Conservation (phyloP, 169 alveolate species). For the Eimeria maxima region DNA sequence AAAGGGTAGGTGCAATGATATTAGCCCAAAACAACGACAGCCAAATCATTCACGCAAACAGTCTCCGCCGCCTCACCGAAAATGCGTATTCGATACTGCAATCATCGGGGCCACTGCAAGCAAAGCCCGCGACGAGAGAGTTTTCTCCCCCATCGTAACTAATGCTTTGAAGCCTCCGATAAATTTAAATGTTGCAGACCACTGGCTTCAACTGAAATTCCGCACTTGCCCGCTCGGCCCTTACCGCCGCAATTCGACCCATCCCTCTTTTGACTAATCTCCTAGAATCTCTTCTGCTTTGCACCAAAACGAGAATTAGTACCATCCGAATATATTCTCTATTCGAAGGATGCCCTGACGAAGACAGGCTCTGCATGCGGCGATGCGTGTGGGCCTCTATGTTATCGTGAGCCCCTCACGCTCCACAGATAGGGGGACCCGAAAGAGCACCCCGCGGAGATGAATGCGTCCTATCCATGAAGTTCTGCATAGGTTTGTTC, state of each 20-base stretch:
- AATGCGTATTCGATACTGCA: constrained; percentile 81
- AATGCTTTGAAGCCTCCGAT: not conserved
- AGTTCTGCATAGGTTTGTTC: not conserved
- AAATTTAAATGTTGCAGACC: not conserved
- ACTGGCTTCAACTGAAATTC: not conserved
- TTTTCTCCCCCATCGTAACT: constrained; percentile 20
- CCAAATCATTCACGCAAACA: not conserved
- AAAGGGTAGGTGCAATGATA: not conserved
- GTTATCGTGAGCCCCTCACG: not conserved
- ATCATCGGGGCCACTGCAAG: constrained; percentile 84
- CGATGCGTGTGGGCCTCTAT: not conserved
- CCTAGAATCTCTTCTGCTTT: not conserved
- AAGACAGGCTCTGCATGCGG: not conserved
- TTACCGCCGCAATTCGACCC: not conserved
- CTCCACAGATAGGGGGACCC: not conserved
- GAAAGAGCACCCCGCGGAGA: not conserved
- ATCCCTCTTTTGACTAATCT: not conserved
- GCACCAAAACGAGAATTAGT: not conserved
- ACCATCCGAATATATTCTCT: not conserved
- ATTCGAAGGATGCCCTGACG: not conserved
- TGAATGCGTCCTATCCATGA: not conserved
- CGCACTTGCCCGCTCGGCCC: not conserved
- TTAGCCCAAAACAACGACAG: not conserved
- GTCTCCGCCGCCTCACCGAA: constrained; percentile 59
- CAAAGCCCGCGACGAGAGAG: not conserved